Percentiles rank a stretch among this genome's conserved stretches.
phyloP scores from a whole-genome alignment of 1,139 yeast genomes.

The Fermentozyma sake region DNA sequence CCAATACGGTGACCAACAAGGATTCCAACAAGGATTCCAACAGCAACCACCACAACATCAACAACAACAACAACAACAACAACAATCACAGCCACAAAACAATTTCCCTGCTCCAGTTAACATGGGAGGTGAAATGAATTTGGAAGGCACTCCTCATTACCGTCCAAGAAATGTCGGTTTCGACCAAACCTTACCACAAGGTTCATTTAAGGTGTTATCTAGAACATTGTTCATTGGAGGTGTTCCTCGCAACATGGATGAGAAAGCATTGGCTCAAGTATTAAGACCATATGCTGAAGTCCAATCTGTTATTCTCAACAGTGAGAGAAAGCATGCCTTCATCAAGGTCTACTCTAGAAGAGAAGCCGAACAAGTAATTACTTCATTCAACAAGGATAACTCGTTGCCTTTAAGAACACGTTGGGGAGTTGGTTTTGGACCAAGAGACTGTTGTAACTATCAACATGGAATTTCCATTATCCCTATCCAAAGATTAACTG shows the following conservation, averaged over 20 bases:
- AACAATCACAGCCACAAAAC: constrained; percentile 5
- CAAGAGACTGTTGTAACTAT: constrained; percentile 96
- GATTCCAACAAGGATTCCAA: constrained; percentile 9
- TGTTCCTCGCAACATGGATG: constrained; percentile 79
- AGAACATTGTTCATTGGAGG: constrained; percentile 95
- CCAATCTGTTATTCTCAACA: constrained; percentile 82
- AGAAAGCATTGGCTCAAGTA: constrained; percentile 58
- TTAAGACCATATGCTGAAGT: constrained; percentile 92
- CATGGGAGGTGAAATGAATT: constrained; percentile 49
- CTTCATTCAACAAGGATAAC: constrained; percentile 49
- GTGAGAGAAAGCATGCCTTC: constrained; percentile 91
- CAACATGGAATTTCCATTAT: constrained; percentile 85
- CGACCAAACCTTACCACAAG: constrained; percentile 73
- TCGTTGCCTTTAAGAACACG: constrained; percentile 69
- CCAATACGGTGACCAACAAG: constrained; percentile 3
- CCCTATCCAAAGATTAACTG: constrained; percentile 83
- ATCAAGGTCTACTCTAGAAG: constrained; percentile 93
- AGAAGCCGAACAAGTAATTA: constrained; percentile 80
- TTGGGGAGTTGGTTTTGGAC: constrained; percentile 99
- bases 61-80: constrained; percentile 9
- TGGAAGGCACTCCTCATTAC: constrained; percentile 67
- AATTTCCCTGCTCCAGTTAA: constrained; percentile 14
- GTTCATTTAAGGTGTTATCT: constrained; percentile 75
- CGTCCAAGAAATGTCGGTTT: constrained; percentile 67
- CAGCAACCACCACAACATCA: constrained; percentile 10